Conservation (phyloP, 306 rosid species). For the Prunus campanulata region DNA sequence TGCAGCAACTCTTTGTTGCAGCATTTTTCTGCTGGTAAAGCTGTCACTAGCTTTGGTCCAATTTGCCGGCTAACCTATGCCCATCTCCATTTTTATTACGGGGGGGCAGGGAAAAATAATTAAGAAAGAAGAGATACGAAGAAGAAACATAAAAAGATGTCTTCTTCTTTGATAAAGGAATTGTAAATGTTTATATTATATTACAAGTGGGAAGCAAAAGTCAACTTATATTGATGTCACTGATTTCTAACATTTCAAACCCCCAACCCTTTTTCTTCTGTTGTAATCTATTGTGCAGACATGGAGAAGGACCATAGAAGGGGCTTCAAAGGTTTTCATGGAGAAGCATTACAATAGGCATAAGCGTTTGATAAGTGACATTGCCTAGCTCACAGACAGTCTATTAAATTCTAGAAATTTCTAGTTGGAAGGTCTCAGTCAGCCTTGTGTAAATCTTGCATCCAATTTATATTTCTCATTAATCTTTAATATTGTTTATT, state of each 20-base stretch:
- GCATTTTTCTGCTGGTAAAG: constrained; percentile 2
- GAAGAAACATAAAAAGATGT: not conserved
- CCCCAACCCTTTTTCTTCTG: not conserved
- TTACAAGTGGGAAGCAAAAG: constrained; percentile 13
- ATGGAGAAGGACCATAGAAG: constrained; percentile 80
- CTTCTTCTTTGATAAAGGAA: not conserved
- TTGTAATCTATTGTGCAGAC: constrained; percentile 41
- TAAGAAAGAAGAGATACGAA: not conserved
- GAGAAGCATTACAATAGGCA: constrained; percentile 85
- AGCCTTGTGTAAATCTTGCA: not conserved
- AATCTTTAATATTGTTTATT: not conserved
- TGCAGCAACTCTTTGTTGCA: not conserved
- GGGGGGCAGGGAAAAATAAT: not conserved
- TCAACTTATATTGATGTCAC: constrained; percentile 21
- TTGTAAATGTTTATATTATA: not conserved
- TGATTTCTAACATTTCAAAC: not conserved
- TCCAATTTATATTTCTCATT: not conserved
- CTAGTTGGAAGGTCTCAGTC: not conserved
- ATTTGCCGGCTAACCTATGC: not conserved
- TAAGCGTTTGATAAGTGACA: constrained; percentile 72
- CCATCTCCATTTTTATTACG: not conserved
- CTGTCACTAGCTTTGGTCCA: constrained; percentile 2
- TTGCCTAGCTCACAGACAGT: constrained; percentile 35
- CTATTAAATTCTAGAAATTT: not conserved
- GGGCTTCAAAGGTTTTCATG: constrained; percentile 75